A percentile compares a stretch with the other conserved stretches of the same genome.
These are phyloP conservation scores for Teunomyces lycoperdinae DNA, from an alignment of 805 yeast genomes.

Conservation along the genomic window DNA sequence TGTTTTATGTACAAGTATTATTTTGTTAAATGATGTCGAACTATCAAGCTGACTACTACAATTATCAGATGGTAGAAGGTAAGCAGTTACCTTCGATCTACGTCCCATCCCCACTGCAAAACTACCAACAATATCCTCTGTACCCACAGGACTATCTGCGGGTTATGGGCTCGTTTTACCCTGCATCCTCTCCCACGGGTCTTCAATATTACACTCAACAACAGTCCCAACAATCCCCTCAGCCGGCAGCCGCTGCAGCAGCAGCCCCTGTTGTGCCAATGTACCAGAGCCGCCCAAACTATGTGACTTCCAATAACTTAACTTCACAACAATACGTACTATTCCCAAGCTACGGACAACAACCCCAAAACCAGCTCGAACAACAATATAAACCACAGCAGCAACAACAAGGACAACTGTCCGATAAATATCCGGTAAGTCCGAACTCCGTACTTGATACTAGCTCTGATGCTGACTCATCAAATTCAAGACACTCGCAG, in stretches of 20 bases:
- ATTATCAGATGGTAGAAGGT: conserved; percentile 6
- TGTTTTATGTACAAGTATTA: background rate
- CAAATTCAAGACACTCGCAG: conserved; percentile 6
- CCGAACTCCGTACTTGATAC: conserved; percentile 5
- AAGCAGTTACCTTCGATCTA: conserved; percentile 9
- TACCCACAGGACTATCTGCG: background rate
- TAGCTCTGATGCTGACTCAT: conserved; percentile 1
- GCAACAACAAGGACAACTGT: background rate
- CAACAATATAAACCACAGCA: background rate
- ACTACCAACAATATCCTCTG: conserved; percentile 4
- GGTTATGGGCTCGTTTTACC: background rate
- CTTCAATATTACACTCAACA: background rate
- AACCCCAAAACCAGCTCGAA: background rate
- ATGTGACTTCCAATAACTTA: conserved; percentile 3
- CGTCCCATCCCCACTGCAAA: background rate
- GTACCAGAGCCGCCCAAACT: conserved; percentile 7
- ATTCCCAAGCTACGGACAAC: background rate
- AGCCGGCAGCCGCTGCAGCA: background rate
- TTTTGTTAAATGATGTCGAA: background rate
- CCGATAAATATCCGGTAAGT: conserved; percentile 4
- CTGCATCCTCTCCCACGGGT: background rate
- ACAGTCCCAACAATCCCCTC: background rate
- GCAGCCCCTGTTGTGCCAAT: background rate
- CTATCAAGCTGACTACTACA: conserved; percentile 2
- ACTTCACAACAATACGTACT: background rate